These are phyloP conservation scores for Diaporthe sp. DNA, from an alignment of 2,329 filamentous ascomycete species.

Conservation along the genomic window DNA sequence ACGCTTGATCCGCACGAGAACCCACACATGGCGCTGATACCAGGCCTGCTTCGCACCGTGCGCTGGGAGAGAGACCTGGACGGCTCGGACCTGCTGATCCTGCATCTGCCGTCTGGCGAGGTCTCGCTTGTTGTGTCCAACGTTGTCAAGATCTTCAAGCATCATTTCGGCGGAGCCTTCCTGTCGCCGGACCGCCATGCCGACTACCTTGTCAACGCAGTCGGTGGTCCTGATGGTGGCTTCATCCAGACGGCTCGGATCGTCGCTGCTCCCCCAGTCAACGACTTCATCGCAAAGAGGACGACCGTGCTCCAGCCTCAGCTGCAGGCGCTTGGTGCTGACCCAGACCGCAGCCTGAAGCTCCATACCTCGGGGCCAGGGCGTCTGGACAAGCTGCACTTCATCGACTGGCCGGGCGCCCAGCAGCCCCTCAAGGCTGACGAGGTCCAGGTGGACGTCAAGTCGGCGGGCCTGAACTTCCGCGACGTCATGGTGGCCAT, in stretches of 20 bases:
- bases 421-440: conserved; percentile 29
- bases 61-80: conserved; percentile 51
- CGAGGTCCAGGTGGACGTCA: conserved; percentile 38
- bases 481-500: conserved; percentile 39
- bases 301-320: conserved; percentile 36
- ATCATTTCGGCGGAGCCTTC: conserved; percentile 32
- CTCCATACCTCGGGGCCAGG: conserved; percentile 38
- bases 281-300: conserved; percentile 37
- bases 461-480: conserved; percentile 38
- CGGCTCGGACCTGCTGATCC: conserved; percentile 43
- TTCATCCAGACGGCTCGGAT: conserved; percentile 36
- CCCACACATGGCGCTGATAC: conserved; percentile 47
- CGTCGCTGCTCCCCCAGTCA: conserved; percentile 34
- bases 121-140: conserved; percentile 13
- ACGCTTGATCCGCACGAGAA: conserved; percentile 46
- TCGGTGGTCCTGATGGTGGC: conserved; percentile 5
- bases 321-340: conserved; percentile 35
- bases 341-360: conserved; percentile 38
- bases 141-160: conserved; percentile 35
- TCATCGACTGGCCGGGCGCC: conserved; percentile 37
- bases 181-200: conserved; percentile 38
- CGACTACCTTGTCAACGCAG: conserved; percentile 36
- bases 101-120: conserved; percentile 41
- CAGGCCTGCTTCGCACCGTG: conserved; percentile 50
- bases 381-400: conserved; percentile 38